Evolutionary conservation across 257 asterid species (phyloP), one percentile per base, ranked within the genome.

Genomic region (Nicotiana tabacum): DNA sequence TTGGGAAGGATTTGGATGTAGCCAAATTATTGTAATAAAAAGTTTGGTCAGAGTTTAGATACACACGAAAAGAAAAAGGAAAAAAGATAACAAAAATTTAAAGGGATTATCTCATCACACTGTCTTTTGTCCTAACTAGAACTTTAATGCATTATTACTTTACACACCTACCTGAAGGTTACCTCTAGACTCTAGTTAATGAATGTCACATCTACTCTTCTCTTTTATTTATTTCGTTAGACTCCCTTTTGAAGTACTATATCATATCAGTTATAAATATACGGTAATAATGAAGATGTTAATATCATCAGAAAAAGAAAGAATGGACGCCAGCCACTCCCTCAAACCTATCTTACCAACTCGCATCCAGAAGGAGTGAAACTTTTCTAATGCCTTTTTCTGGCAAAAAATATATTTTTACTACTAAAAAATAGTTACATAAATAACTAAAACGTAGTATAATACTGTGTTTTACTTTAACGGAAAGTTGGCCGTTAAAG

Each of bases 301-400:
- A 83, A 78, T 86, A 86, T 88, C 89, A 91, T 86, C 48, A 85
- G 32, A 39, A 72, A 51, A 48, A 55, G 83, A 72, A 61, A 89
- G 85, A 78, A 77, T 67, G 83, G 88, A 87, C 90, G 85, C 89
- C 92, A 88, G 83, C 93, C 92, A 85, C 89, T 81, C 85, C 82
- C 74, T 88, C 92, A 68, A 90, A 90, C 92, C 94, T 88, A 84
- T 87, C 93, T 88, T 95, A 93, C 98, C 97, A 93, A 93, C 97
- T 91, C 94, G 83, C 97, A 85, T 94, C 97, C 89, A 93, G 93
- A 94, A 94, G 97, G 21, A 21, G 21, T 21, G 30, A 29, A 29
- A 29, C 30, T 29, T 29, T 29, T 29, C 30, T 29, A 29, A 29
- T 29, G 30, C 30, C 30, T 29, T 29, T 29, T 29, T 21, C 21